A percentile compares a stretch with the other conserved stretches of the same genome.
phyloP scores from a whole-genome alignment of 2,329 filamentous ascomycete species.

The Blastomyces emzantsi region DNA sequence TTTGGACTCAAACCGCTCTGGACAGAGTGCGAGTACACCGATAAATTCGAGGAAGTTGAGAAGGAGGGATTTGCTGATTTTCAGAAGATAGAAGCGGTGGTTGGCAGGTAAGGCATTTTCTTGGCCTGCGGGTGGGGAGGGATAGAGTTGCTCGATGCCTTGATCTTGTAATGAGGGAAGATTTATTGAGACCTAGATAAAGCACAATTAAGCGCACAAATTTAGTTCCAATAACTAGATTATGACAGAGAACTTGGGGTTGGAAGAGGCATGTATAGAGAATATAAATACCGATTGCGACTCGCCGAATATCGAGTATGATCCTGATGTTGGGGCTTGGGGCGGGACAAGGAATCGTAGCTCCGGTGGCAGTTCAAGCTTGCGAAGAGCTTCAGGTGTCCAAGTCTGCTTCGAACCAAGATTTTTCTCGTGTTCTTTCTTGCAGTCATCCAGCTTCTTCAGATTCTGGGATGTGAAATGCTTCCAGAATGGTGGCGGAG shows the following conservation, averaged over 20 bases:
- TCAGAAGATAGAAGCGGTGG: conserved; percentile 56
- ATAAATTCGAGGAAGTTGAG: conserved; percentile 82
- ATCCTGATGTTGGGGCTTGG: conserved; percentile 58
- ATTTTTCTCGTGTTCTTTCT: conserved; percentile 30
- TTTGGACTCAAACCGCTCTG: conserved; percentile 60
- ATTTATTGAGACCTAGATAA: conserved; percentile 45
- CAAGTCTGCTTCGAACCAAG: conserved; percentile 21
- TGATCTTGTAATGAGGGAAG: conserved; percentile 60
- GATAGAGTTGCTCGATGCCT: conserved; percentile 62
- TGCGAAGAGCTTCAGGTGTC: conserved; percentile 28
- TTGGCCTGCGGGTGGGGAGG: conserved; percentile 42
- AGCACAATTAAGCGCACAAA: not conserved
- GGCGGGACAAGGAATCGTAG: conserved; percentile 75
- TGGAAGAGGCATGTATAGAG: not conserved
- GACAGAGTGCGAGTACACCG: conserved; percentile 59
- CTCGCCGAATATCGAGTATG: conserved; percentile 66
- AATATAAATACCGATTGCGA: conserved; percentile 45
- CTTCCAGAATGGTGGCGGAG: conserved; percentile 83
- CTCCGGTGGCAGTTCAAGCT: conserved; percentile 54
- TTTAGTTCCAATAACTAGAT: conserved; percentile 1
- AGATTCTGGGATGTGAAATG: conserved; percentile 73
- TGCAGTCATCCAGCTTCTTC: conserved; percentile 47
- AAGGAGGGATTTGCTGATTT: conserved; percentile 72
- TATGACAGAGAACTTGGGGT: conserved; percentile 12
- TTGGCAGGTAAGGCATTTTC: conserved; percentile 45